Evolutionary conservation across 768 basidiomycete genomes (phyloP).

Genomic region (Hortiboletus flavorubellus): DNA sequence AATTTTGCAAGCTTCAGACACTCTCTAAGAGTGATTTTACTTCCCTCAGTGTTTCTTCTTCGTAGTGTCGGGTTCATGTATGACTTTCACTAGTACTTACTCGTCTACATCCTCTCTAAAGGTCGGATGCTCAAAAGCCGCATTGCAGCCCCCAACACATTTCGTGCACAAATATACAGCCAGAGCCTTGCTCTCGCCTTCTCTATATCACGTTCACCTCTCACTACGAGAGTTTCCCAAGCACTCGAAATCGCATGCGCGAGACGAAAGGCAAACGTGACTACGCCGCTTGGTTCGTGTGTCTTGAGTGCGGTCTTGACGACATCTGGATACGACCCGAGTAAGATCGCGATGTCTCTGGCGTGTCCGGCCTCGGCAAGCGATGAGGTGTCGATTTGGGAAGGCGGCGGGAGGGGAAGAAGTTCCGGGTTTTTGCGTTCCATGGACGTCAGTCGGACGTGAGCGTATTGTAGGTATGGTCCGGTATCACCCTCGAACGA

Average conservation of each 20-base stretch:
- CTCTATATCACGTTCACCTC: conserved; percentile 71
- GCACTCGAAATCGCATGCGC: conserved; percentile 87
- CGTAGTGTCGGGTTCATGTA: too few species aligned
- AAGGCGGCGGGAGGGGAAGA: conserved; percentile 65
- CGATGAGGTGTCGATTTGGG: conserved; percentile 64
- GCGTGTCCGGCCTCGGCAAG: conserved; percentile 70
- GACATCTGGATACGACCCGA: conserved; percentile 89
- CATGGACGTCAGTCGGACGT: conserved; percentile 89
- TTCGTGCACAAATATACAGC: conserved; percentile 83
- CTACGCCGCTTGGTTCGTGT: conserved; percentile 87
- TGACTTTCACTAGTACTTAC: too few species aligned
- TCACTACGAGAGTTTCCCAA: conserved; percentile 88
- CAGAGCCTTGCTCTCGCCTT: conserved; percentile 84
- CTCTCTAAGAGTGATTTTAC: too few species aligned
- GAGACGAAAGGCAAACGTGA: conserved; percentile 85
- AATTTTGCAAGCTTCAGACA: too few species aligned
- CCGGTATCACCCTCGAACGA: conserved; percentile 97
- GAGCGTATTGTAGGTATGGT: conserved; percentile 95
- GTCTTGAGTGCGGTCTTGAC: conserved; percentile 81
- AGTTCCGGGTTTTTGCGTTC: conserved; percentile 89
- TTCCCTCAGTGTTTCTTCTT: too few species aligned
- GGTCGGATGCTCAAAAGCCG: conserved; percentile 84
- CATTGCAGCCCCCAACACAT: conserved; percentile 88
- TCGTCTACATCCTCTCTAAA: conserved; percentile 81
- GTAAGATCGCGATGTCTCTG: conserved; percentile 80